Evolutionary conservation across 1,139 yeast genomes (phyloP), one percentile per base, ranked within the genome.

Genomic region (Geotrichum siamense): DNA sequence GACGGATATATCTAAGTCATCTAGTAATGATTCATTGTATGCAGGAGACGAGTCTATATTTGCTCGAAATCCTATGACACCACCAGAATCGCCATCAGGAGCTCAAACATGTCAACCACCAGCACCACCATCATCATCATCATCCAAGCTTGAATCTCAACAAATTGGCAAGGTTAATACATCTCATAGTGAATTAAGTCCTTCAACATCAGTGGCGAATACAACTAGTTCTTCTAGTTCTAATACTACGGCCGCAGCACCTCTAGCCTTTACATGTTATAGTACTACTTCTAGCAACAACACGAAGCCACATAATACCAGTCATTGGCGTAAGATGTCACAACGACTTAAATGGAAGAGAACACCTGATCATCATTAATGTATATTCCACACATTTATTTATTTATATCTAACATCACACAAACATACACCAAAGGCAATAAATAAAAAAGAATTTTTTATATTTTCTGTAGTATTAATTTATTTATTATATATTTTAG

Each of bases 281-380:
- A 15, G 12, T 9, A 6, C 12, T 8, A 31, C 38, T 5, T 13
- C 17, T 6, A 8, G 17, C 6, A 16, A 19, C 15, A 26, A 29
- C 26, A 25, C 44, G 5, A 19, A 35, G 2, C 39, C 38, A 26
- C 39, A 38, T 33, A 10, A 33, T 27, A n/a, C n/a, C n/a, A 43
- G 42, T 30, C 46, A 46, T 34, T 46, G 49, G 49, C 41, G 47
- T 26, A 46, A 46, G 32, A 43, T 46, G 49, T 46, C 49, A 12
- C 44, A 46, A 30, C 44, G 44, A 5, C 43, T 46, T 8, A 46
- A 46, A 37, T 46, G 49, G 49, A 39, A 43, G 20, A 39, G 49
- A 3, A 23, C 26, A 22, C 26, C 43, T 21, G 48, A 41, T 21
- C 43, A 25, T 21, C 29, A 15, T 35, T 23, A 36, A 26, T 36